phyloP scores from a whole-genome alignment of 108 stramenopile species.

The Craspedostauros australis region DNA sequence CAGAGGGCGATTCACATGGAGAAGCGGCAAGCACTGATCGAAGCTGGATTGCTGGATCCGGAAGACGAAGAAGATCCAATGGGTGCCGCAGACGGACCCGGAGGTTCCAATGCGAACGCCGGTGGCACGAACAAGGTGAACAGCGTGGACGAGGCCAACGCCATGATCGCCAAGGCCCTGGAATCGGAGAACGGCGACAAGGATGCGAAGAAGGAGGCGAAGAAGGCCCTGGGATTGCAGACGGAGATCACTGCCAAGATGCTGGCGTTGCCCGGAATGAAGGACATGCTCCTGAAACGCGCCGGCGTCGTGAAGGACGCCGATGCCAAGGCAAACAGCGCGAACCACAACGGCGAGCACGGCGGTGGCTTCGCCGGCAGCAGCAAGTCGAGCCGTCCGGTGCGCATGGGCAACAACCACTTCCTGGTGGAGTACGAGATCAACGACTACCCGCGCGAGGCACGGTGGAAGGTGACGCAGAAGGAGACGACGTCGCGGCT shows the following conservation, averaged over 20 bases:
- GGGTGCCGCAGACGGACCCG: constrained; percentile 16
- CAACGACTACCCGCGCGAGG: constrained; percentile 91
- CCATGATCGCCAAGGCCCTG: not conserved
- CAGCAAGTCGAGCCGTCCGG: constrained; percentile 23
- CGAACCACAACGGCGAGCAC: not conserved
- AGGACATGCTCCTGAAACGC: constrained; percentile 69
- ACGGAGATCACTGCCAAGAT: constrained; percentile 68
- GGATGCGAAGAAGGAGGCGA: constrained; percentile 16
- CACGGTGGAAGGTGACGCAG: constrained; percentile 85
- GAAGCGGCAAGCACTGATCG: constrained; percentile 87
- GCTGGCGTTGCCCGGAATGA: constrained; percentile 83
- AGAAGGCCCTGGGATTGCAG: constrained; percentile 39
- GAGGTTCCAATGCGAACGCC: constrained; percentile 2
- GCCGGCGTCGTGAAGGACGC: constrained; percentile 56
- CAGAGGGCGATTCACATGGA: constrained; percentile 84
- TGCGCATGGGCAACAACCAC: constrained; percentile 58
- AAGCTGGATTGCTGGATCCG: constrained; percentile 80
- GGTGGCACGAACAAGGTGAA: not conserved
- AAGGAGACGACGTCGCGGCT: constrained; percentile 82
- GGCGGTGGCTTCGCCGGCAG: too few relatives aligned
- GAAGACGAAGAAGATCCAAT: constrained; percentile 64
- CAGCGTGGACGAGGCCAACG: not conserved
- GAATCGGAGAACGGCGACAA: constrained; percentile 3
- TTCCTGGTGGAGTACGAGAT: constrained; percentile 86
- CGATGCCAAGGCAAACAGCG: constrained; percentile 23